These are phyloP conservation scores for Arabidopsis hybrid DNA, from an alignment of 441 rosid genomes.

Conservation along the genomic window DNA sequence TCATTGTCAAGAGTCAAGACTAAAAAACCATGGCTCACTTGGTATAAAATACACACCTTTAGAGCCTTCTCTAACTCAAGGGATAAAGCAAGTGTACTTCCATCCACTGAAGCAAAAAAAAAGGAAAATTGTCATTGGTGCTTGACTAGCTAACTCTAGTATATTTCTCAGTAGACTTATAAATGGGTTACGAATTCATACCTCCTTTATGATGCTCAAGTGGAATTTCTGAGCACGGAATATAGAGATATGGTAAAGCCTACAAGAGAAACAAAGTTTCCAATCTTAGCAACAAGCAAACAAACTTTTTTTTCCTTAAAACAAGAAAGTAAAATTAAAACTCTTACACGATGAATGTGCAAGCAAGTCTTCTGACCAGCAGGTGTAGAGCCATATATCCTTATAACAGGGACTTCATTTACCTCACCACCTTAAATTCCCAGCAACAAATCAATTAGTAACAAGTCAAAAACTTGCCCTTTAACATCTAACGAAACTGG, in stretches of 20 bases:
- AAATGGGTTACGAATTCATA: conserved; percentile 32
- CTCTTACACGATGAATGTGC: conserved; percentile 79
- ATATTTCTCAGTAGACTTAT: conserved; percentile 7
- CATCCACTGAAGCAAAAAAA: conserved; percentile 60
- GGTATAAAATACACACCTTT: conserved; percentile 60
- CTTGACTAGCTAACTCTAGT: conserved; percentile 9
- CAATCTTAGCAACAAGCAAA: conserved; percentile 1
- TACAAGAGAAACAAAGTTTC: conserved; percentile 44
- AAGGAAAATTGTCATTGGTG: conserved; percentile 24
- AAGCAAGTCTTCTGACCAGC: conserved; percentile 95
- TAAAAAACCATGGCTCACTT: conserved; percentile 14
- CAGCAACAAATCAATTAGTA: neutral
- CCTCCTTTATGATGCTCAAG: conserved; percentile 57
- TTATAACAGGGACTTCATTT: conserved; percentile 85
- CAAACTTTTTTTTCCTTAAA: neutral
- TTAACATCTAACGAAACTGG: conserved; percentile 9
- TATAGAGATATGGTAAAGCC: conserved; percentile 94
- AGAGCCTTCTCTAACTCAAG: conserved; percentile 85
- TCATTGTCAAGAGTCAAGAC: conserved; percentile 1
- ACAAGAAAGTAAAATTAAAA: conserved; percentile 1
- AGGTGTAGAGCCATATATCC: conserved; percentile 92
- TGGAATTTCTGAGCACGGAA: conserved; percentile 74
- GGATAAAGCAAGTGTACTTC: conserved; percentile 53
- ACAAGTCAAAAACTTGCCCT: conserved; percentile 1
- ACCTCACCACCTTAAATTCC: conserved; percentile 72